Evolutionary conservation across 495 filamentous ascomycete species (phyloP).

Genomic region (Margaritispora aquatica): DNA sequence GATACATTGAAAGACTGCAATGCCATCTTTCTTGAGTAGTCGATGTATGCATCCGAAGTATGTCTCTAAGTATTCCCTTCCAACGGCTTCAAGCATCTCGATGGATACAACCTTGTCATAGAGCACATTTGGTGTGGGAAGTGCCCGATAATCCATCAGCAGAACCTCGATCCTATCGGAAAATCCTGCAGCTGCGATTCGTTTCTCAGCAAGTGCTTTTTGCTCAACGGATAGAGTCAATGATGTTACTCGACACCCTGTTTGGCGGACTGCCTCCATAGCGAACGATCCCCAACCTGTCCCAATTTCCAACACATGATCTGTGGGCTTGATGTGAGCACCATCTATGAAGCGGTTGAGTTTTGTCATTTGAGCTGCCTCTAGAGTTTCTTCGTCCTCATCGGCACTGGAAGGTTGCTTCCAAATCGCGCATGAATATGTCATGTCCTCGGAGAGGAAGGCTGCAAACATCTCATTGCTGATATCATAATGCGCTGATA

Average conservation of each 20-base stretch:
- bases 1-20: conserved; percentile 69
- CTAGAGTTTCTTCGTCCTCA: conserved; percentile 42
- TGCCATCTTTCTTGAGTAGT: conserved; percentile 58
- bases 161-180: conserved; percentile 47
- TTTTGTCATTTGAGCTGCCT: conserved; percentile 61
- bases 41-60: conserved; percentile 55
- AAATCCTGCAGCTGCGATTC: conserved; percentile 47
- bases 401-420: conserved; percentile 29
- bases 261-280: conserved; percentile 51
- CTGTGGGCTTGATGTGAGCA: conserved; percentile 50
- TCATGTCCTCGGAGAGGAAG: conserved; percentile 69
- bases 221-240: conserved; percentile 57
- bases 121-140: conserved; percentile 41
- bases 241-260: conserved; percentile 56
- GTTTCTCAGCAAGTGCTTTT: conserved; percentile 50
- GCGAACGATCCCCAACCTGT: conserved; percentile 66
- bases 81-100: conserved; percentile 74
- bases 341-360: conserved; percentile 53
- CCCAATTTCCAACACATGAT: conserved; percentile 65
- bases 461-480: conserved; percentile 68
- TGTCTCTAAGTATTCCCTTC: conserved; percentile 52
- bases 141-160: conserved; percentile 54
- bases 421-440: conserved; percentile 72
- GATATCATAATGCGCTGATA: conserved; percentile 68
- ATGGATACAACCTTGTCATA: conserved; percentile 68